Base-by-base conservation (phyloP, 768 basidiomycete species). In the Xerocomellus chrysenteron region DNA sequence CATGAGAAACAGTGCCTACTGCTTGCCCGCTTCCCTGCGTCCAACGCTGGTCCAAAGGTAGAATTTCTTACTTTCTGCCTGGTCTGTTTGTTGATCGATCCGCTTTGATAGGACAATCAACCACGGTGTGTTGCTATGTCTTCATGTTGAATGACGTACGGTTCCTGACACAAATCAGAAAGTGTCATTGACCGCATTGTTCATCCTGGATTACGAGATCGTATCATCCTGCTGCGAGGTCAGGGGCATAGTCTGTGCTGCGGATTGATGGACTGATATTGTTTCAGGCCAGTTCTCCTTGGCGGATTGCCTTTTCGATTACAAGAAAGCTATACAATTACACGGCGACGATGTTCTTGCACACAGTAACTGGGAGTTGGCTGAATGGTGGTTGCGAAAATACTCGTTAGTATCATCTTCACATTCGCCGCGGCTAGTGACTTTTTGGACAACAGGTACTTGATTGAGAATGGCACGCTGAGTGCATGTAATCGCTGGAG, bases 321-420 rank as follows among this genome's bases (percentile, higher is more conserved):
- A 91, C 59, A 78, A 88, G 33, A 75, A 71, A 26, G 81, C 83
- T 4, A 79, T 91, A 13, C 87, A 81, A 3, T 81, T 95, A 43
- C 94, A 97, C 56, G 93, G 92, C 13, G 91, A 96, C 61, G 94
- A 98, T 65, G 89, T 94, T 21, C 78, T 97, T n/a, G 86, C 87
- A 4, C 92, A 96, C 63, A 76, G 74, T 42, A 94, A 92, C 65
- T 97, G 94, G 93, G 95, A 98, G 73, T 79, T 97, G 40, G 78
- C 81, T 16, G 93, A 94, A 66, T 77, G 79, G 50, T 97, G 93
- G 84, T 76, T 97, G 44, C 80, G 84, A 54, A 84, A 89, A 73
- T 95, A 90, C 61, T 85, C 86, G 94, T 93, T 47, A 49, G 61
- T 21, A 5, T 24, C 36, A 14, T 28, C 24, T 28, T 40, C 26